phyloP scores from a whole-genome alignment of 192 early-diverging fungal genomes.

The Cetraspora pellucida region DNA sequence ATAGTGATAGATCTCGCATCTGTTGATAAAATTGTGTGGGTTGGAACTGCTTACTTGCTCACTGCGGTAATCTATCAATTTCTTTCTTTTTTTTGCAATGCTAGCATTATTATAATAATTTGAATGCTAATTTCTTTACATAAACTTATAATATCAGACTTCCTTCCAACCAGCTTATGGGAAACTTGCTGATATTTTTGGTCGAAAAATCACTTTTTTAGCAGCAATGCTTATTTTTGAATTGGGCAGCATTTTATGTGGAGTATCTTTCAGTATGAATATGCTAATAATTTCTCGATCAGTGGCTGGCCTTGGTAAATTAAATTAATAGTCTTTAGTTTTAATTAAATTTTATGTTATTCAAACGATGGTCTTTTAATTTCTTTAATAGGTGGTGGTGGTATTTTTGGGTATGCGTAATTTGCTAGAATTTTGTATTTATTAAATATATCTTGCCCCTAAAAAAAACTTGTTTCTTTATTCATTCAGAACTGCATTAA shows the following conservation, averaged over 20 bases:
- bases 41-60: slow-evolving; percentile 75
- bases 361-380: slow-evolving; percentile 78
- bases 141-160: slow-evolving; percentile 6
- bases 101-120: not conserved
- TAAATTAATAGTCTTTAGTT: not conserved
- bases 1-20: slow-evolving; percentile 74
- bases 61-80: slow-evolving; percentile 32
- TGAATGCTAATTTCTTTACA: not conserved
- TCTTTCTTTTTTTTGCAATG: not conserved
- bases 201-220: slow-evolving; percentile 78
- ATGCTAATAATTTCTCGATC: slow-evolving; percentile 27
- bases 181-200: slow-evolving; percentile 89
- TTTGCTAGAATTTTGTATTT: not conserved
- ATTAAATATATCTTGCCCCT: not conserved
- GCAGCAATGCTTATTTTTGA: slow-evolving; percentile 78
- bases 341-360: not conserved
- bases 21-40: slow-evolving; percentile 74
- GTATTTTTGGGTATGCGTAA: slow-evolving; percentile 55
- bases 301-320: not conserved
- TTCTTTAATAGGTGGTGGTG: slow-evolving; percentile 82
- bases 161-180: slow-evolving; percentile 46
- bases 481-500: slow-evolving; percentile 49
- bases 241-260: slow-evolving; percentile 83
- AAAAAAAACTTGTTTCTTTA: not conserved
- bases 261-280: slow-evolving; percentile 63